Evolutionary conservation across 164 flowering plant genomes (phyloP), one percentile per base, ranked within the genome.

Genomic region (Brasenia schreberi): DNA sequence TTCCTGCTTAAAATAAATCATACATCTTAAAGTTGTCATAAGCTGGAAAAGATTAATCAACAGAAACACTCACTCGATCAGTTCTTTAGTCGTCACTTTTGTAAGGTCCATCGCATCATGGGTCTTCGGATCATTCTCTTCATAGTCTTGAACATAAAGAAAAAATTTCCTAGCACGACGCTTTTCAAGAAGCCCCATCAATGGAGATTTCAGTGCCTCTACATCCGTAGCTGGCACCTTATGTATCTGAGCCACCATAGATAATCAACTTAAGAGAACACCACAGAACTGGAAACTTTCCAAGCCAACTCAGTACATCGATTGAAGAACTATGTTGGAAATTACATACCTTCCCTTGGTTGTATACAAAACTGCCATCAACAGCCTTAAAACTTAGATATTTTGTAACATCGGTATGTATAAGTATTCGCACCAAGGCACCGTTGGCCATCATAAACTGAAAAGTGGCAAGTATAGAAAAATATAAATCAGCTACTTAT

Each of bases 371-470:
- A 75, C 99, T 89, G 18, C 97, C 97, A 79, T 94, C 99, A 16
- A 94, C 97, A 65, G 90, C 99, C 81, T 94, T 91, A 73, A 94
- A 94, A 70, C 89, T 83, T 67, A 94, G 80, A 70, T 94, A 91
- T 76, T 91, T 94, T 6, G 99, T 91, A 12, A 94, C 99, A 76
- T 88, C 82, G 17, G 97, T 85, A 76, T 94, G 99, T 79, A 94
- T 89, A 45, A 94, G 95, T 68, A 84, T 85, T 19, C 92, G 96
- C 2, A 94, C 97, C 74, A 94, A 69, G 66, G 72, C 70, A 62
- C 96, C 99, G 79, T 91, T 91, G 19, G 96, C 99, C 93, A 94
- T 89, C 83, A 85, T 91, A 78, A 91, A 94, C 99, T 94, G 76
- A 2, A 56, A 66, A 64, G 19, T 39, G 59, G 27, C 2, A 68